Evolutionary conservation across 2,329 filamentous ascomycete species (phyloP).

Genomic region (Aspergillus sp.): DNA sequence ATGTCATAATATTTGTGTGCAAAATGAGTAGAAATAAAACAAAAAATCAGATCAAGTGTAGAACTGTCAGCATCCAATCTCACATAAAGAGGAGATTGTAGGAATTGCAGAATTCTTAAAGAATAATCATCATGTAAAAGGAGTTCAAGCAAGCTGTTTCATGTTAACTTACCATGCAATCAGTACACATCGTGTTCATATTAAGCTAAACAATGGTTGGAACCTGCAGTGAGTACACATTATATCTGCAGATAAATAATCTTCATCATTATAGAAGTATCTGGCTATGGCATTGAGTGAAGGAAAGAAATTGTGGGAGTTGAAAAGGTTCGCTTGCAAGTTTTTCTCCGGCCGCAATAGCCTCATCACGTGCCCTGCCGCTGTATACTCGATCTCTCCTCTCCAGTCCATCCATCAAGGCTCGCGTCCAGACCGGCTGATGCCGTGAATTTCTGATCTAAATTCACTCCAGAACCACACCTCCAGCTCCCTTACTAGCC

Average conservation of each 20-base stretch:
- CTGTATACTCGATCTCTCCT: too few relatives aligned
- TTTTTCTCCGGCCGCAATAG: slow-evolving; percentile 8
- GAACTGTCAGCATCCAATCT: slow-evolving; percentile 42
- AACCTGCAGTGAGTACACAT: too few relatives aligned
- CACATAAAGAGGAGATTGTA: slow-evolving; percentile 38
- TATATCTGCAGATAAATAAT: not conserved
- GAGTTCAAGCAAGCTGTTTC: too few relatives aligned
- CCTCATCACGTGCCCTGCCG: slow-evolving; percentile 17
- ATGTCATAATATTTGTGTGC: not conserved
- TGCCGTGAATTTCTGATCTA: too few relatives aligned
- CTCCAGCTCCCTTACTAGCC: slow-evolving; percentile 4
- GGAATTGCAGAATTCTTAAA: slow-evolving; percentile 44
- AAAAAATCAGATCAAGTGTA: slow-evolving; percentile 43
- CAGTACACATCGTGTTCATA: too few relatives aligned
- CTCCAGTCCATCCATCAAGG: too few relatives aligned
- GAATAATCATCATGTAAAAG: slow-evolving; percentile 30
- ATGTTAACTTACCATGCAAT: too few relatives aligned
- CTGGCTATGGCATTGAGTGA: not conserved
- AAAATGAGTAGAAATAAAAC: not conserved
- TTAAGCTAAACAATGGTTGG: too few relatives aligned
- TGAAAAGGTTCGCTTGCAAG: not conserved
- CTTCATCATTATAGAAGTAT: not conserved
- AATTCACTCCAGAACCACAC: not conserved
- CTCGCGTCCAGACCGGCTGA: too few relatives aligned
- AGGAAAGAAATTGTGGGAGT: not conserved